Conservation (phyloP, 108 stramenopile species). For the Craspedostauros australis region DNA sequence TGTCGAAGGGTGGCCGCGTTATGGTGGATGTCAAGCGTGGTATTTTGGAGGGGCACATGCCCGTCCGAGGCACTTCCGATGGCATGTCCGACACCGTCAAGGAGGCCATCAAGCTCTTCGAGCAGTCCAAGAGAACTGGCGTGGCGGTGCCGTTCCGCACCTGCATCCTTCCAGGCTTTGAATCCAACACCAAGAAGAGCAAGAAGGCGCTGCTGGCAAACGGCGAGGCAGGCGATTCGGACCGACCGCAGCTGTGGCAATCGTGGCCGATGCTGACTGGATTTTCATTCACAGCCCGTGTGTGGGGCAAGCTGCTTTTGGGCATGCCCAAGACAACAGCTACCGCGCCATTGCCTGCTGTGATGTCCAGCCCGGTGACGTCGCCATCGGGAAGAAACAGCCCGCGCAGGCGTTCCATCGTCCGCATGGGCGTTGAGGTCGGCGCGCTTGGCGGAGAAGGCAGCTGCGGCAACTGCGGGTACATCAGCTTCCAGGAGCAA, state of each 20-base stretch:
- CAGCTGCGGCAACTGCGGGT: constrained; percentile 48
- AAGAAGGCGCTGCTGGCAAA: constrained; percentile 3
- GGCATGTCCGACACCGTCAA: constrained; percentile 62
- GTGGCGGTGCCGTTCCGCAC: constrained; percentile 63
- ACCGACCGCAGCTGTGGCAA: constrained; percentile 50
- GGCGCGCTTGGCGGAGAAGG: constrained; percentile 55
- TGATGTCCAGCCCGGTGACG: neutral
- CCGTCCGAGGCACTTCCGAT: constrained; percentile 45
- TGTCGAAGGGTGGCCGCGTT: constrained; percentile 56
- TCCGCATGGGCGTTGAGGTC: constrained; percentile 38
- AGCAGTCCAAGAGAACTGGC: constrained; percentile 57
- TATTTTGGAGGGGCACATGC: constrained; percentile 50
- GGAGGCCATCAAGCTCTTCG: constrained; percentile 64
- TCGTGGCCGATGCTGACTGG: constrained; percentile 59
- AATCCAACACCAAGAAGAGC: constrained; percentile 3
- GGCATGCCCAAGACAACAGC: constrained; percentile 42
- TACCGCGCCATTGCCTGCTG: constrained; percentile 21
- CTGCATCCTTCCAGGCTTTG: constrained; percentile 43
- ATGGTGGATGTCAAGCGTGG: constrained; percentile 62
- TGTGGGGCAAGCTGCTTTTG: constrained; percentile 66
- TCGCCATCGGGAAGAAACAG: constrained; percentile 7
- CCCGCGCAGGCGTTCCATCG: constrained; percentile 29
- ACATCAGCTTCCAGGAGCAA: constrained; percentile 55
- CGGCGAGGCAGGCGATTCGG: constrained; percentile 25
- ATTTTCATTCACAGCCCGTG: constrained; percentile 58